Conservation (phyloP, 345 rosid genomes). For the Pugionium cornutum region DNA sequence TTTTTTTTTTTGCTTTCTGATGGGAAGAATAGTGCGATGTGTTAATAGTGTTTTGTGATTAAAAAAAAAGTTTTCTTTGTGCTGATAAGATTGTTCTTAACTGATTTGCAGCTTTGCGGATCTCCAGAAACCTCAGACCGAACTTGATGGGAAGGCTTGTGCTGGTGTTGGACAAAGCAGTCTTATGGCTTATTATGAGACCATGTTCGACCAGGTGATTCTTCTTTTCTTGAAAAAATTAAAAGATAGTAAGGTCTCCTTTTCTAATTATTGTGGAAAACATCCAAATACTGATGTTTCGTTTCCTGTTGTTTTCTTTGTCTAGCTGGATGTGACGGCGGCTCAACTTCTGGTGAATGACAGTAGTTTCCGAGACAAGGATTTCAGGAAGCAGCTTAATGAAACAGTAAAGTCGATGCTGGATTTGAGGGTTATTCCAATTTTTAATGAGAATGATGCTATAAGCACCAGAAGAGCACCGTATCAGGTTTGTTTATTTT, state of each 20-base stretch:
- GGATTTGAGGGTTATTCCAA: conserved; percentile 72
- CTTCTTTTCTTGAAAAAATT: neutral
- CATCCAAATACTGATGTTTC: conserved; percentile 12
- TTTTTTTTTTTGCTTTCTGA: conserved; percentile 1
- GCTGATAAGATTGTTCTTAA: conserved; percentile 16
- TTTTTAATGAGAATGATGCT: conserved; percentile 98
- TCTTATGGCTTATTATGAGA: conserved; percentile 94
- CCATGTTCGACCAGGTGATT: conserved; percentile 76
- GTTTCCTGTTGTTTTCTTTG: conserved; percentile 10
- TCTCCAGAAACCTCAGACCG: conserved; percentile 92
- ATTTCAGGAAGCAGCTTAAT: conserved; percentile 78
- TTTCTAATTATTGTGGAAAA: neutral
- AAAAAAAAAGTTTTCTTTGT: neutral
- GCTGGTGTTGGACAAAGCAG: conserved; percentile 99
- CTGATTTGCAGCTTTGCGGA: conserved; percentile 74
- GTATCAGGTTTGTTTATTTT: conserved; percentile 64
- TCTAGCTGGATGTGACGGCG: conserved; percentile 93
- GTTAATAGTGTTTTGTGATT: neutral
- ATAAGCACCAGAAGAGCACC: conserved; percentile 98
- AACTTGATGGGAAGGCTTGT: conserved; percentile 96
- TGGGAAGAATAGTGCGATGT: conserved; percentile 6
- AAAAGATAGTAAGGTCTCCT: neutral
- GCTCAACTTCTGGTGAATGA: conserved; percentile 97
- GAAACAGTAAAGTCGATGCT: conserved; percentile 77
- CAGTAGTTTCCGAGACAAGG: conserved; percentile 73